Percentiles rank a stretch among this genome's conserved stretches.
phyloP scores from a whole-genome alignment of 371 early-diverging fungal genomes.

The Mucor circinelloides region DNA sequence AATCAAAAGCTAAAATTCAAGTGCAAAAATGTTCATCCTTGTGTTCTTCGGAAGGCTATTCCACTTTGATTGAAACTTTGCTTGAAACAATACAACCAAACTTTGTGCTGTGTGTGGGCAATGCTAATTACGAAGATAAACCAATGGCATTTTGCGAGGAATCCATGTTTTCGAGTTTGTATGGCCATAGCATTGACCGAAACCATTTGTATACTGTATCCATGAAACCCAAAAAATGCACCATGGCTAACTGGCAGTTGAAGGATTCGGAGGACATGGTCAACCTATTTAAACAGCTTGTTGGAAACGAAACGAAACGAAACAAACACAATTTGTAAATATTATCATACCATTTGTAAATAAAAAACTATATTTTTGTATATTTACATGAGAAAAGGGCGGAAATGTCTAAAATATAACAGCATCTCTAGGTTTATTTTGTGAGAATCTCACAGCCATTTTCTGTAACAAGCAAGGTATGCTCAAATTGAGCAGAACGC shows the following conservation, averaged over 20 bases:
- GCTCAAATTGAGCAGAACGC: slow-evolving; percentile 99
- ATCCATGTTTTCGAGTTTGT: too few species aligned
- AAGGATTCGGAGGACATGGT: not conserved
- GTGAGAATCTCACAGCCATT: slow-evolving; percentile 93
- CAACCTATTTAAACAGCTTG: not conserved
- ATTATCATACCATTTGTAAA: not conserved
- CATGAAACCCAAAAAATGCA: not conserved
- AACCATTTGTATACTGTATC: too few species aligned
- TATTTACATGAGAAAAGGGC: not conserved
- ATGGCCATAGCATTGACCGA: not conserved
- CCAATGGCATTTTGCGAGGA: too few species aligned
- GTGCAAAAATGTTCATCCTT: too few species aligned
- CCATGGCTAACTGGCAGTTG: not conserved
- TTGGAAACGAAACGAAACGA: not conserved
- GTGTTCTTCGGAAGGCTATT: too few species aligned
- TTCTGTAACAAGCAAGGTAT: slow-evolving; percentile 94
- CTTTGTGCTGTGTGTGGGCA: too few species aligned
- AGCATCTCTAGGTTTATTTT: slow-evolving; percentile 8
- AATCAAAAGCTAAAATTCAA: too few species aligned
- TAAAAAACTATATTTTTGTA: not conserved
- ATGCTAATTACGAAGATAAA: too few species aligned
- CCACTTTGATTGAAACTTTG: too few species aligned
- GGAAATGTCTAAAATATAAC: not conserved
- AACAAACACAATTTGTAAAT: not conserved
- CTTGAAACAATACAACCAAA: too few species aligned